Evolutionary conservation across 2,329 filamentous ascomycete species (phyloP), one percentile per base, ranked within the genome.

Genomic region (Colletotrichum sp.): DNA sequence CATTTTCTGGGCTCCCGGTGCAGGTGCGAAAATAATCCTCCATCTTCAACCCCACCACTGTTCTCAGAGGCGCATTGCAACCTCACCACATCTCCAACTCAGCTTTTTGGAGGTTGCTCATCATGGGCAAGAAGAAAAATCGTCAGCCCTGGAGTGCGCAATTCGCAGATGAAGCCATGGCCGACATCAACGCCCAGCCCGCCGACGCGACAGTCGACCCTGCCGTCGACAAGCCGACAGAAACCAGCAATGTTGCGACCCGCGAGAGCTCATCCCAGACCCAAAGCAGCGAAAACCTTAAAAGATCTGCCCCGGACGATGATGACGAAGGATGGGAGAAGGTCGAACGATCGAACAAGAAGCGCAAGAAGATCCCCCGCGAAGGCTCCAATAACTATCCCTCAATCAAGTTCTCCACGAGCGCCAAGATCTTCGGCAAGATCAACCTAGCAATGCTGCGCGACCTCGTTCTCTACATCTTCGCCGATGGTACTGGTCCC

Each of bases 381-480:
- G 84, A 88, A 43, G 86, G 89, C 48, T 89, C 88, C 6, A 88
- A 85, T 74, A 90, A 90, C 79, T 93, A 93, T 81, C 92, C 92
- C 55, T 85, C 87, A 52, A 90, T 93, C 77, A 85, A 85, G 24
- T 92, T 93, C 79, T 90, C 91, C 21, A 82, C 87, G 78, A 90
- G 88, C 72, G 88, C 90, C 21, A 90, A 91, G 78, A 86, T 94
- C 8, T 89, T 92, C 79, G 87, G 88, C 77, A 92, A 91, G 83
- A 90, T 94, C 82, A 90, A 91, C 77, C 86, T 94, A 61, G 89
- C 89, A 75, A 90, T 92, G 77, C 82, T 94, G 68, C 92, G 93
- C 80, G 91, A 90, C 77, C 85, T 94, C 59, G 87, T 93, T 30
- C 86, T 93, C 13, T 94, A 94, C 83, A 88, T 94, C 74, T 91